phyloP scores from a whole-genome alignment of 1,284 basidiomycete genomes.

The Neonothopanus nambi region DNA sequence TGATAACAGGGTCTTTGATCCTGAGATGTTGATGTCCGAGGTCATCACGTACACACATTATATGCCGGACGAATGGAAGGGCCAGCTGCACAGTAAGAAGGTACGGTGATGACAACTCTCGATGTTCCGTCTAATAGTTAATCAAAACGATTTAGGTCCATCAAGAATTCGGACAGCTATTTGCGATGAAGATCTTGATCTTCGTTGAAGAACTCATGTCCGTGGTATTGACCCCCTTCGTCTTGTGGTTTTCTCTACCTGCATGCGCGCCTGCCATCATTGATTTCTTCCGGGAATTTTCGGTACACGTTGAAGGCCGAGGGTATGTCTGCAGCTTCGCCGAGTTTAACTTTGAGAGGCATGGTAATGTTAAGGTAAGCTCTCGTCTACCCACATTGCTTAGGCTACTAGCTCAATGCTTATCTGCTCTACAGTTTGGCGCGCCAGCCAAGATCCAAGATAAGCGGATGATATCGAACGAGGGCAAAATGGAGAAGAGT shows the following conservation, averaged over 20 bases:
- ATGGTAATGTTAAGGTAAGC: constrained; percentile 81
- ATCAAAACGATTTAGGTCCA: constrained; percentile 61
- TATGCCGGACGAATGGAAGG: constrained; percentile 91
- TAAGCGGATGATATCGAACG: constrained; percentile 77
- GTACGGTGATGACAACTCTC: constrained; percentile 38
- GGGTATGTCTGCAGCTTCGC: constrained; percentile 98
- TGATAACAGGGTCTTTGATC: constrained; percentile 91
- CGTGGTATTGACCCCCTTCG: constrained; percentile 91
- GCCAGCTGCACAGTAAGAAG: constrained; percentile 85
- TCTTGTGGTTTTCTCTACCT: constrained; percentile 92
- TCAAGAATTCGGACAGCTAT: constrained; percentile 85
- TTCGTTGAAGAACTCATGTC: constrained; percentile 89
- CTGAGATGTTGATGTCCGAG: constrained; percentile 88
- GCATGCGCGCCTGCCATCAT: constrained; percentile 85
- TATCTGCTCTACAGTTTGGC: constrained; percentile 69
- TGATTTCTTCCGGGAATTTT: constrained; percentile 97
- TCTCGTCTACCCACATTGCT: background rate
- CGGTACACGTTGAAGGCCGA: constrained; percentile 93
- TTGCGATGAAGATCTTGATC: constrained; percentile 84
- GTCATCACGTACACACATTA: constrained; percentile 95
- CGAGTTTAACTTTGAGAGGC: constrained; percentile 94
- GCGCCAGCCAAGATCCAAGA: constrained; percentile 68
- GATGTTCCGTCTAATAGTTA: background rate
- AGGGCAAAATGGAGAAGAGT: constrained; percentile 98
- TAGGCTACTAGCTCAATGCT: constrained; percentile 1